Percentiles rank a stretch among this genome's conserved stretches.
phyloP scores from a whole-genome alignment of 352 stramenopile species.

The Vaucheria bursata region DNA sequence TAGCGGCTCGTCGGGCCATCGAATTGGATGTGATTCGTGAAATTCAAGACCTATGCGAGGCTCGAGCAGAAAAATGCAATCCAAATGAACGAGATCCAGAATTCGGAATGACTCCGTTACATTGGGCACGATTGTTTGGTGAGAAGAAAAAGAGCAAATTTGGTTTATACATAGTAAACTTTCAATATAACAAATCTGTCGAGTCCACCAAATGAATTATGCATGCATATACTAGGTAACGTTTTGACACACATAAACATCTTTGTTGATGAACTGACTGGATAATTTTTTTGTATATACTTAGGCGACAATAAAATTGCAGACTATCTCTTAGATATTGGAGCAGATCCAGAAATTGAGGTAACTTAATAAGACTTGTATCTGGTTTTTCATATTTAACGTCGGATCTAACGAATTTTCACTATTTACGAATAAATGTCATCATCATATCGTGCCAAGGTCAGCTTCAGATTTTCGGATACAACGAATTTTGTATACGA shows the following conservation, averaged over 20 bases:
- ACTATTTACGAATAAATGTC: no score
- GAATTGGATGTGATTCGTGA: neutral
- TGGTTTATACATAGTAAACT: no score
- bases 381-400: neutral
- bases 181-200: no score
- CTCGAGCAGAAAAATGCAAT: constrained; percentile 5
- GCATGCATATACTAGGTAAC: no score
- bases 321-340: constrained; percentile 36
- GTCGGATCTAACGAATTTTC: neutral
- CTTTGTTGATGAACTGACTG: no score
- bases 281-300: no score
- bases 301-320: constrained; percentile 1
- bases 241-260: no score
- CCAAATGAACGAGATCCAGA: constrained; percentile 27
- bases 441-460: no score
- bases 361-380: neutral
- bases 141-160: no score
- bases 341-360: constrained; percentile 12
- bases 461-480: no score
- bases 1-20: neutral
- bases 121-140: constrained; percentile 27
- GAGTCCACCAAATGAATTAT: no score
- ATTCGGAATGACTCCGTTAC: constrained; percentile 33
- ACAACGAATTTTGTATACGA: no score
- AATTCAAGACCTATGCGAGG: neutral